These are phyloP conservation scores for Chaetomiaceae sp. DNA, from an alignment of 2,329 filamentous ascomycete genomes.

Conservation along the genomic window DNA sequence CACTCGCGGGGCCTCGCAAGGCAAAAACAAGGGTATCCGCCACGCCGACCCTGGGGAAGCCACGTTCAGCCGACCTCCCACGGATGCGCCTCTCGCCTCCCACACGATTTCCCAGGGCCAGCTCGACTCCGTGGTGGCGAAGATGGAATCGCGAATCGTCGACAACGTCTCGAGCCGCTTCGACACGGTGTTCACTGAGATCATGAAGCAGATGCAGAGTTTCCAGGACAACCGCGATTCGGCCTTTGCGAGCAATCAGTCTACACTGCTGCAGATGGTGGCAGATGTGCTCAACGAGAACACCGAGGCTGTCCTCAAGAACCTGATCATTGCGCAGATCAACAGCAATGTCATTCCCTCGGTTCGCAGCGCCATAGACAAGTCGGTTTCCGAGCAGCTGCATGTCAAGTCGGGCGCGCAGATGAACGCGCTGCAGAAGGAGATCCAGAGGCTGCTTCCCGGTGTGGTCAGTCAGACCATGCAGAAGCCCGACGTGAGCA, in stretches of 20 bases:
- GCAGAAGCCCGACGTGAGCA: conserved; percentile 67
- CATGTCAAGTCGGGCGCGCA: conserved; percentile 60
- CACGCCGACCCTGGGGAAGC: conserved; percentile 25
- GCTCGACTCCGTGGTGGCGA: conserved; percentile 48
- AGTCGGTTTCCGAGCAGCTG: conserved; percentile 66
- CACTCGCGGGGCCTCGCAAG: conserved; percentile 31
- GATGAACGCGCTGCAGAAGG: conserved; percentile 62
- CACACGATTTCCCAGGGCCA: conserved; percentile 38
- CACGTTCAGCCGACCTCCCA: conserved; percentile 14
- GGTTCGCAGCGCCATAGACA: conserved; percentile 60
- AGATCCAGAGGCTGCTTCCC: conserved; percentile 66
- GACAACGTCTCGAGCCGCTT: conserved; percentile 41
- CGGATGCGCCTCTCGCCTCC: conserved; percentile 25
- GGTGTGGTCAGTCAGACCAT: conserved; percentile 60
- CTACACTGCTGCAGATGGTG: conserved; percentile 50
- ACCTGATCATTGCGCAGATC: conserved; percentile 71
- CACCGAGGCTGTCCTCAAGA: conserved; percentile 65
- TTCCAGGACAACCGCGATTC: conserved; percentile 36
- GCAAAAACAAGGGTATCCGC: conserved; percentile 28
- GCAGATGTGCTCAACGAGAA: conserved; percentile 56
- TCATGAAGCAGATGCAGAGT: conserved; percentile 53
- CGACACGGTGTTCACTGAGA: conserved; percentile 47
- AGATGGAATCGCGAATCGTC: conserved; percentile 47
- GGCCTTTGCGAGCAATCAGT: conserved; percentile 55
- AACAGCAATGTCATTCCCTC: conserved; percentile 69